A percentile compares a stretch with the other conserved stretches of the same genome.
These are phyloP conservation scores for Madurella fahalii DNA, from an alignment of 2,329 filamentous ascomycete genomes.

Conservation along the genomic window DNA sequence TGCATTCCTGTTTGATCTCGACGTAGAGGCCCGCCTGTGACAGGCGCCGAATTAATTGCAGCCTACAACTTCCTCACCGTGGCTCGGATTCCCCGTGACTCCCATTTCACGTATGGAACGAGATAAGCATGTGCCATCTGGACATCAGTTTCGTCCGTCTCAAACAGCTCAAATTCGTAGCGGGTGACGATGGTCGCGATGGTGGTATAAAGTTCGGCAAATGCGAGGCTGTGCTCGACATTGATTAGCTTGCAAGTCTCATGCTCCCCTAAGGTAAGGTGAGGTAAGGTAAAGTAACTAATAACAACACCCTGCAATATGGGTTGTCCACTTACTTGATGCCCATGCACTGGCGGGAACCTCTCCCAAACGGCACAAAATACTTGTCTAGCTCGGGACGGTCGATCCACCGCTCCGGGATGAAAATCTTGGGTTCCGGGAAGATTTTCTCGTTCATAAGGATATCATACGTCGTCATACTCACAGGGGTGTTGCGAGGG, in stretches of 20 bases:
- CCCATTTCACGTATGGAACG: slow-evolving; percentile 1
- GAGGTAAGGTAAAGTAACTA: too few relatives aligned
- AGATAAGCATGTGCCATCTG: slow-evolving; percentile 1
- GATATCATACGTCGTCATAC: slow-evolving; percentile 12
- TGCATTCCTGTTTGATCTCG: too few relatives aligned
- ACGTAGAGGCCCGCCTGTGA: too few relatives aligned
- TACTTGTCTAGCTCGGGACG: slow-evolving; percentile 20
- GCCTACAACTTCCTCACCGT: neutral
- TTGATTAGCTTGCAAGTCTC: neutral
- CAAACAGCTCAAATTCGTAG: slow-evolving; percentile 27
- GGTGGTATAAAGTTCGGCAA: slow-evolving; percentile 25
- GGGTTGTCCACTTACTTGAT: slow-evolving; percentile 21
- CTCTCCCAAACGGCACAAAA: slow-evolving; percentile 24
- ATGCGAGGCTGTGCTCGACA: slow-evolving; percentile 15
- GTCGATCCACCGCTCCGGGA: slow-evolving; percentile 18
- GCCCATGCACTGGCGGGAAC: slow-evolving; percentile 23
- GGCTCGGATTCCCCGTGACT: neutral
- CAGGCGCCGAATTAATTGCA: too few relatives aligned
- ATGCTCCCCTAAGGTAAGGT: neutral
- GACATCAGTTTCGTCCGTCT: slow-evolving; percentile 19
- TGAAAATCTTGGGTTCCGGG: slow-evolving; percentile 11
- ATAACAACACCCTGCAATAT: neutral
- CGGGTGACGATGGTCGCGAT: slow-evolving; percentile 22
- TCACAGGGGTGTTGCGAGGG: slow-evolving; percentile 16
- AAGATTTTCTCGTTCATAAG: slow-evolving; percentile 13